Conservation (phyloP, 768 basidiomycete genomes). For the Vishniacozyma victoriae region DNA sequence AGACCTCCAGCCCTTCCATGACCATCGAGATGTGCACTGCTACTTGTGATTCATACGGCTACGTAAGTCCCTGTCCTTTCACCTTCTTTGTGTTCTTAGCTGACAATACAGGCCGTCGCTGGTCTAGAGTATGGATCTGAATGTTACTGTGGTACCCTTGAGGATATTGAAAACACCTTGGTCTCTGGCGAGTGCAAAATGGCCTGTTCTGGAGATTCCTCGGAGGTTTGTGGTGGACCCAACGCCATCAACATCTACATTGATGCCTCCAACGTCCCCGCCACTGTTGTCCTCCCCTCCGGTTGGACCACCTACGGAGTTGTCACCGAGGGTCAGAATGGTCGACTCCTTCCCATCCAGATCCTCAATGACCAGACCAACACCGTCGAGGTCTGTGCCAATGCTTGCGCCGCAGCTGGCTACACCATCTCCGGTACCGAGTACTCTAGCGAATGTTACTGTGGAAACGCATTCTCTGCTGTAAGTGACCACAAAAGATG, state of each 20-base stretch:
- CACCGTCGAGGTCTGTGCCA: conserved; percentile 18
- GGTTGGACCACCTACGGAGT: conserved; percentile 19
- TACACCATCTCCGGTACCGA: conserved; percentile 18
- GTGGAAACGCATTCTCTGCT: conserved; percentile 18
- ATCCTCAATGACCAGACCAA: conserved; percentile 8
- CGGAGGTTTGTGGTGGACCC: conserved; percentile 31
- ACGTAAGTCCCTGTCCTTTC: too few relatives aligned
- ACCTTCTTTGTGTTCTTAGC: too few relatives aligned
- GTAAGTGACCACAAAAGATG: too few relatives aligned
- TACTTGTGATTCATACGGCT: conserved; percentile 21
- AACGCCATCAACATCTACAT: conserved; percentile 29
- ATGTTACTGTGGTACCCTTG: conserved; percentile 34
- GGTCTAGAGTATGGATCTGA: conserved; percentile 35
- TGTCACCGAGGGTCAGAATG: conserved; percentile 11
- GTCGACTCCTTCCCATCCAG: conserved; percentile 12
- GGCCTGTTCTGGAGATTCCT: conserved; percentile 35
- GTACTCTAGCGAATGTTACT: conserved; percentile 17
- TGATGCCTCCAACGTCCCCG: conserved; percentile 10
- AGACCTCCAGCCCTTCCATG: conserved; percentile 14
- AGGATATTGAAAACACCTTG: conserved; percentile 19
- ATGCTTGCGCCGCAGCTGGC: conserved; percentile 16
- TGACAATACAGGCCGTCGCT: too few relatives aligned
- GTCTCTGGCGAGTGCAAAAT: conserved; percentile 29
- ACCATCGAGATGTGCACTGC: conserved; percentile 22
- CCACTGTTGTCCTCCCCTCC: conserved; percentile 13